Evolutionary conservation across 2,329 filamentous ascomycete genomes (phyloP).

Genomic region (Neofusicoccum sp.): DNA sequence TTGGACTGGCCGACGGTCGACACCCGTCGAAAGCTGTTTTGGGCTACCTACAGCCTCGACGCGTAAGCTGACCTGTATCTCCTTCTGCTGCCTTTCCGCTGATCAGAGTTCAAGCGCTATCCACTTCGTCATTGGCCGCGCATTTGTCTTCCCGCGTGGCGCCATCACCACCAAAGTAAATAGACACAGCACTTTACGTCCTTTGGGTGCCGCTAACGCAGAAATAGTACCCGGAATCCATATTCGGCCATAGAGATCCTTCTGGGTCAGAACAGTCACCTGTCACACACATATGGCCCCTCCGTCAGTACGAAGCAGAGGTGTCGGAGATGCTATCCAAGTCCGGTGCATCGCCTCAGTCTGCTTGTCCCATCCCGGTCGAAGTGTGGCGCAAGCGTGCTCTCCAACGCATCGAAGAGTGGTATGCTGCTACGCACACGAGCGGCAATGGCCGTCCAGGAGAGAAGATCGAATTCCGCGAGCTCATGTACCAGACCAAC

Average conservation of each 20-base stretch:
- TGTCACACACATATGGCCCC: conserved; percentile 11
- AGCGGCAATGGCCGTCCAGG: conserved; percentile 17
- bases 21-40: conserved; percentile 16
- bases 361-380: neutral
- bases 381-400: conserved; percentile 16
- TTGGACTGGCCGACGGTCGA: conserved; percentile 2
- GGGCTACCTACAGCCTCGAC: conserved; percentile 15
- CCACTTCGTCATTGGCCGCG: conserved; percentile 11
- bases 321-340: conserved; percentile 9
- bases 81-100: neutral
- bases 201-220: neutral
- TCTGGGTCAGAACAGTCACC: neutral
- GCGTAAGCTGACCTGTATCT: neutral
- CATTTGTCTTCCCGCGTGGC: conserved; percentile 12
- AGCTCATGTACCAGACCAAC: conserved; percentile 21
- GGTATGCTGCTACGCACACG: conserved; percentile 14
- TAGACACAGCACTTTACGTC: neutral
- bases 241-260: neutral
- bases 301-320: conserved; percentile 18
- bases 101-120: neutral
- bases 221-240: conserved; percentile 8
- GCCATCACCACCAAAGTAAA: conserved; percentile 11
- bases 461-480: conserved; percentile 19
- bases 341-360: neutral
- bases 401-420: conserved; percentile 12